These are phyloP conservation scores for Aspergillus nidulans DNA, from an alignment of 495 filamentous ascomycete species.

Conservation along the genomic window DNA sequence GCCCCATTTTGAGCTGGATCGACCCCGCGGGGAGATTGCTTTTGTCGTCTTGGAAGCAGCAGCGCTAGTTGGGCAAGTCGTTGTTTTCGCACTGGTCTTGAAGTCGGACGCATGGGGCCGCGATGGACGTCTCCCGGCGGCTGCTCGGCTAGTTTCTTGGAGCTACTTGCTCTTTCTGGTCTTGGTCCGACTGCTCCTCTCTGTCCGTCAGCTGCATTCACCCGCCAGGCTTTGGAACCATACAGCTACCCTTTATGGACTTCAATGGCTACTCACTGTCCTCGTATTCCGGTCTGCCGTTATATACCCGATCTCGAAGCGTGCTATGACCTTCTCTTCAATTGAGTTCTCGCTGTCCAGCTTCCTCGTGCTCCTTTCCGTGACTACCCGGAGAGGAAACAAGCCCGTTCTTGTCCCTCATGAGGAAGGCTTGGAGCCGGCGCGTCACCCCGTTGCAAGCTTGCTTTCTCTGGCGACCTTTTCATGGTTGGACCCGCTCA, in stretches of 20 bases:
- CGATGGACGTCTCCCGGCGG: constrained; percentile 54
- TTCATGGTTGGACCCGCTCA: constrained; percentile 82
- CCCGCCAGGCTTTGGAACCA: constrained; percentile 87
- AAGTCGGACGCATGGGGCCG: constrained; percentile 51
- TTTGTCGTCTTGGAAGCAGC: constrained; percentile 69
- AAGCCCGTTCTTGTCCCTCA: constrained; percentile 81
- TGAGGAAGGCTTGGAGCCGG: constrained; percentile 81
- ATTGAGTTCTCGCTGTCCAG: constrained; percentile 69
- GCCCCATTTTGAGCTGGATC: constrained; percentile 68
- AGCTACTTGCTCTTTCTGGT: constrained; percentile 75
- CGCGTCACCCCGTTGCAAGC: constrained; percentile 78
- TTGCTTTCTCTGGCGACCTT: constrained; percentile 85
- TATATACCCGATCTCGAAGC: constrained; percentile 61
- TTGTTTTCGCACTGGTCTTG: constrained; percentile 59
- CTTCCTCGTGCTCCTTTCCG: constrained; percentile 65
- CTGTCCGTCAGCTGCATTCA: constrained; percentile 55
- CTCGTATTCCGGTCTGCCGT: constrained; percentile 79
- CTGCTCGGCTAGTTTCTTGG: constrained; percentile 68
- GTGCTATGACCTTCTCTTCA: constrained; percentile 58
- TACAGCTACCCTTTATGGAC: constrained; percentile 77
- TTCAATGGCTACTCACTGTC: constrained; percentile 74
- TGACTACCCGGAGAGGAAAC: constrained; percentile 87
- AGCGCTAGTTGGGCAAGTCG: constrained; percentile 66
- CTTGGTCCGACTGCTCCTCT: constrained; percentile 66
- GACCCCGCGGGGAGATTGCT: constrained; percentile 66